Evolutionary conservation across 2,329 filamentous ascomycete genomes (phyloP), one percentile per base, ranked within the genome.

Genomic region (Colletotrichum gloeosporioides): DNA sequence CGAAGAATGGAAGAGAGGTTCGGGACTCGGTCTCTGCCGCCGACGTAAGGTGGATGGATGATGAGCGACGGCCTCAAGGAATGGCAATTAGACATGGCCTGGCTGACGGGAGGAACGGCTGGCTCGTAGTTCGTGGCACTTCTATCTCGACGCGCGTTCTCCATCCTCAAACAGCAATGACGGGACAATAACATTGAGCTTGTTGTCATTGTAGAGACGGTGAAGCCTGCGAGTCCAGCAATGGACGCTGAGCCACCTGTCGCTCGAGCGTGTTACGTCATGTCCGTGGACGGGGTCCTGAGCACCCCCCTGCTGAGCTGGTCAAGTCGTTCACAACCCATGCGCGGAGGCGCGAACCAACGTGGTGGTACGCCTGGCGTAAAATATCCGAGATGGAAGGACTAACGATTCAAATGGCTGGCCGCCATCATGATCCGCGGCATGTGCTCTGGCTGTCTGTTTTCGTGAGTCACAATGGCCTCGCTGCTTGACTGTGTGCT

Each of bases 81-180:
- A 29, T 25, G 8, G 22, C 29, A 32, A 18, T 12, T 18, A 64
- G 69, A 75, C 73, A 49, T 13, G 12, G 32, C 44, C 25, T 16
- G 36, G 32, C 63, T 39, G 15, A 57, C 65, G 13, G 53, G n/a
- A 8, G 36, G 63, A n/a, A 53, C 53, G 69, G 61, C 66, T 36
- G 29, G 62, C 31, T 44, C 31, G 53, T 32, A 39, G 62, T 31
- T 68, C 49, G 25, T 59, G 25, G 69, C 53, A 53, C 36, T 25
- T 73, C 55, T 16, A 57, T 22, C 55, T 68, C 32, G 55, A 75
- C 62, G 69, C 55, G 62, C 53, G 69, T 75, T 72, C 22, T n/a
- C 62, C 36, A 10, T 53, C 31, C n/a, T 55, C 22, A 10, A 62
- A 55, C 5, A 39, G 62, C 15, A 34, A 67, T 44, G n/a, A 31